Evolutionary conservation across 1,284 basidiomycete species (phyloP), one percentile per base, ranked within the genome.

Genomic region (Bjerkandera adusta): DNA sequence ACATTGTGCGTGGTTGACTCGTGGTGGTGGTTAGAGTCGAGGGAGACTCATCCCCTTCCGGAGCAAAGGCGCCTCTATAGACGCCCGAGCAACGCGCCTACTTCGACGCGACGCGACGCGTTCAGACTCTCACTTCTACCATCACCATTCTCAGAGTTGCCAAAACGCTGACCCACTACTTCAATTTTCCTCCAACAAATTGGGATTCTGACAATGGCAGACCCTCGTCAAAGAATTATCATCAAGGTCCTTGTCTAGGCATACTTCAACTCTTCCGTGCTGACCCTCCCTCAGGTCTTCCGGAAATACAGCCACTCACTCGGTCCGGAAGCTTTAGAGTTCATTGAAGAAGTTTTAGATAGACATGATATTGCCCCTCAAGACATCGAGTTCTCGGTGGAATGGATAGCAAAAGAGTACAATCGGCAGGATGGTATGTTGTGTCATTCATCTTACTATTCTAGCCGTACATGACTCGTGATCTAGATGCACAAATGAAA

Each of bases 401-500:
- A 95, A 56, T 80, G 83, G 45, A 77, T 95, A 49, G 91, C 92
- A 3, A 84, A 86, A 57, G 91, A 93, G 59, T 96, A 95, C 58
- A 90, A 93, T 57, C 91, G 87, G 59, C 92, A 93, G 63, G 92
- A 95, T 73, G 92, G 92, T 86, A 57, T 55, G 8, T 32, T 15
- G 34, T 37, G 45, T 25, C 24, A 20, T 12, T 36, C 26, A 45
- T 65, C 35, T 52, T 55, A 13, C 54, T 45, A 10, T n/a, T 15
- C 18, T 7, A 25, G 20, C 20, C 22, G 11, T 20, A 7, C 1
- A 11, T 47, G n/a, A 34, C 22, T n/a, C 4, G 1, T 3, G 1
- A 4, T 48, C 12, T 11, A 89, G 86, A 89, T 62, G 86, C 86
- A 8, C 71, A 73, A 16, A 90, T 89, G 87, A 89, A 90, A 59